A percentile compares a stretch with the other conserved stretches of the same genome.
phyloP scores from a whole-genome alignment of 371 early-diverging fungal species.

The Rhizoclosmatium hyalinum region DNA sequence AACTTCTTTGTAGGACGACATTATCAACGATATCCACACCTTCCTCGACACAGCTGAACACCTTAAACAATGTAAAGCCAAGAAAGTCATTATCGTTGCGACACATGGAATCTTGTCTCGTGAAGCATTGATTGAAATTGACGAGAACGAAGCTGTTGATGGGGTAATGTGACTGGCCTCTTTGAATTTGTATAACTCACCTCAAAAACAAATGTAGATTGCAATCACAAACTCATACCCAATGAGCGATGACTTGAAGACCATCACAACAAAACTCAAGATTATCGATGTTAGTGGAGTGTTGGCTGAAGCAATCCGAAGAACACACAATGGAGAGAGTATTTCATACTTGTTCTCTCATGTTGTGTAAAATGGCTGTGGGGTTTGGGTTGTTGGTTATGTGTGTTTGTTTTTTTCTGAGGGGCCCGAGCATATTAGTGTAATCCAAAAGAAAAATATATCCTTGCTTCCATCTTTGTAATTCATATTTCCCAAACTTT shows the following conservation, averaged over 20 bases:
- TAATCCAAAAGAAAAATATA: too few relatives aligned
- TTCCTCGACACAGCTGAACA: constrained; percentile 93
- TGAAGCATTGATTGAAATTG: constrained; percentile 82
- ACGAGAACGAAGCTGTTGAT: constrained; percentile 76
- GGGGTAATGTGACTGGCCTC: constrained; percentile 83
- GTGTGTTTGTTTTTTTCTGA: too few relatives aligned
- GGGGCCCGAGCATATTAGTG: too few relatives aligned
- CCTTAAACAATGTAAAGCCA: constrained; percentile 83
- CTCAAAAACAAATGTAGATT: constrained; percentile 52
- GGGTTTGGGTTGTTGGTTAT: neutral
- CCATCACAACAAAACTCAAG: constrained; percentile 75
- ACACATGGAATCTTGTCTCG: constrained; percentile 94
- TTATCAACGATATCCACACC: constrained; percentile 84
- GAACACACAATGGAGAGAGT: constrained; percentile 97
- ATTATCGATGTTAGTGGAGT: constrained; percentile 90
- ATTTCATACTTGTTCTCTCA: constrained; percentile 85
- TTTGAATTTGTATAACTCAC: neutral
- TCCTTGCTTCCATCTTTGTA: too few relatives aligned
- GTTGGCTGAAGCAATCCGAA: constrained; percentile 95
- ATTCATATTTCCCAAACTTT: too few relatives aligned
- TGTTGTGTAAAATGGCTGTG: constrained; percentile 20
- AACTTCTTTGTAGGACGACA: constrained; percentile 72
- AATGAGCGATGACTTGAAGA: constrained; percentile 72
- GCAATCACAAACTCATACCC: constrained; percentile 96
- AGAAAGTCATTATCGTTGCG: constrained; percentile 87